Evolutionary conservation across 208 protist species (phyloP), one percentile per base, ranked within the genome.

Genomic region (Blastocrithidia nonstop): DNA sequence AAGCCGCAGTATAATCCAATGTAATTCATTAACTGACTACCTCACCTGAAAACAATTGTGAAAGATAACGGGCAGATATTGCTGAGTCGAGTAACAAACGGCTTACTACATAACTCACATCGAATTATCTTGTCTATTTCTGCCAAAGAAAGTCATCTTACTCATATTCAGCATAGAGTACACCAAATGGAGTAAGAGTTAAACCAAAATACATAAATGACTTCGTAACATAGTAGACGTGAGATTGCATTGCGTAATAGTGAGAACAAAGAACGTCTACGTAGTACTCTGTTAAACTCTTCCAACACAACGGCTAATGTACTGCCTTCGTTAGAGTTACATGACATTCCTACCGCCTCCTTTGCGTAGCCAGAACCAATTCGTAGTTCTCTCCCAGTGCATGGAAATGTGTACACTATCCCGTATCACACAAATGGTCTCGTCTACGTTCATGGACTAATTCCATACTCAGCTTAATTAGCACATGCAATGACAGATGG

Each of bases 21-120:
- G 7, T 76, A 89, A 54, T 87, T 86, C 46, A 76, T 91, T 57
- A 82, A 93, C 62, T 88, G 78, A 81, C 53, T 95, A 29, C 76
- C 77, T 27, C 77, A 90, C 47, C 63, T 88, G 15, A 60, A 64
- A 19, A 47, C 38, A 32, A 61, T 89, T 19, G 72, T 53, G 11
- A 41, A 57, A 31, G 50, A 85, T 54, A 70, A 81, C 27, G 75
- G 58, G 1, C 45, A 50, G 0, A 61, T 64, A 19, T 66, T 95
- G 45, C 60, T 91, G 19, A 65, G 65, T 15, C 67, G 65, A 49
- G 77, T 92, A 39, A 58, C 65, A 17, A 47, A 39, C 24, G 70
- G 80, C 45, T 57, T 88, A 16, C 64, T 88, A 16, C 26, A 79
- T 23, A 95, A 90, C 56, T 46, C 61, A 9, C 75, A 87, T 50